phyloP scores from a whole-genome alignment of 1,284 basidiomycete genomes.

The Puccinia novopanici region DNA sequence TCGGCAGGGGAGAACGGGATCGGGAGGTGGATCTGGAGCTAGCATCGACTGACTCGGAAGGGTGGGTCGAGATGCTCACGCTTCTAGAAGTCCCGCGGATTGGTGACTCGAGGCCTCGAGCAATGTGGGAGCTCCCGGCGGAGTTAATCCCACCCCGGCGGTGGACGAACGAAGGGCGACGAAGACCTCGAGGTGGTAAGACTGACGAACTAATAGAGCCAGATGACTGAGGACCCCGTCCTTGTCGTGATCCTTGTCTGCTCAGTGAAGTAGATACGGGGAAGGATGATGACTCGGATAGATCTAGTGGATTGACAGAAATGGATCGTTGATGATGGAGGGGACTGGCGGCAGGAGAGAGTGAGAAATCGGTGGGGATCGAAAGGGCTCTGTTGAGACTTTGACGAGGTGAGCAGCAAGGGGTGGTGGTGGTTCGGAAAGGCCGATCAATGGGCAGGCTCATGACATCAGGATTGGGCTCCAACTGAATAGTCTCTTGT shows the following conservation, averaged over 20 bases:
- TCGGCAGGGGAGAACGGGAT: slow-evolving; percentile 78
- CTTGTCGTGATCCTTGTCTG: slow-evolving; percentile 29
- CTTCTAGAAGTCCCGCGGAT: slow-evolving; percentile 51
- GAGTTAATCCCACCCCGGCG: slow-evolving; percentile 38
- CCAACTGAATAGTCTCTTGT: neutral
- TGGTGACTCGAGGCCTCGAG: slow-evolving; percentile 44
- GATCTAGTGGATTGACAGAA: slow-evolving; percentile 30
- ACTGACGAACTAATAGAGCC: neutral
- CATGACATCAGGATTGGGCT: slow-evolving; percentile 26
- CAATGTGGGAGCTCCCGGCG: slow-evolving; percentile 52
- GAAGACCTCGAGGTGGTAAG: slow-evolving; percentile 9
- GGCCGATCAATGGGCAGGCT: slow-evolving; percentile 13
- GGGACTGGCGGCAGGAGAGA: neutral
- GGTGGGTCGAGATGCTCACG: slow-evolving; percentile 63
- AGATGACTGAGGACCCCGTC: no score
- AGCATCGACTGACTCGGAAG: slow-evolving; percentile 68
- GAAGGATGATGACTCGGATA: slow-evolving; percentile 26
- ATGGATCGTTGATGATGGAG: slow-evolving; percentile 33
- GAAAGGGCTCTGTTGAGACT: slow-evolving; percentile 34
- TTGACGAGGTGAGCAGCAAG: slow-evolving; percentile 27
- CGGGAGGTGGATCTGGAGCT: slow-evolving; percentile 94
- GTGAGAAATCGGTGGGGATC: slow-evolving; percentile 32
- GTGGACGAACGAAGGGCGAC: slow-evolving; percentile 27
- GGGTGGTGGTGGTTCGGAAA: slow-evolving; percentile 34
- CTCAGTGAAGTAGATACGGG: slow-evolving; percentile 23